Conservation (phyloP, 208 protist species). For the Histomonas meleagridis region DNA sequence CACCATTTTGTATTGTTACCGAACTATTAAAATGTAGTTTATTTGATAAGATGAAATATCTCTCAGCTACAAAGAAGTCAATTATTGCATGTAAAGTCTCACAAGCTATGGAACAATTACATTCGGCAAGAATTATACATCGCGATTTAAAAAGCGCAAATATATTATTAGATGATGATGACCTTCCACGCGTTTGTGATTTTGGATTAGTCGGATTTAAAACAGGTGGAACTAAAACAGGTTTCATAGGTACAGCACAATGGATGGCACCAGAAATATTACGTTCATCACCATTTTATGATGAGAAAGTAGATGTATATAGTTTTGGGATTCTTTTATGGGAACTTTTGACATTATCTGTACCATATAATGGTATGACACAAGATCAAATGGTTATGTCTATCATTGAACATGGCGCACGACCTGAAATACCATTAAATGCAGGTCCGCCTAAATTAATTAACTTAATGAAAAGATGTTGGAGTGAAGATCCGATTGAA, state of each 20-base stretch:
- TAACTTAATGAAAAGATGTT: neutral
- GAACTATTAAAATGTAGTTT: neutral
- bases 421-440: neutral
- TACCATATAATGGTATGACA: slow-evolving; percentile 39
- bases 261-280: slow-evolving; percentile 25
- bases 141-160: slow-evolving; percentile 54
- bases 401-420: neutral
- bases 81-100: slow-evolving; percentile 43
- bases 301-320: slow-evolving; percentile 48
- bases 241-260: neutral
- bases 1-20: neutral
- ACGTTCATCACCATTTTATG: slow-evolving; percentile 36
- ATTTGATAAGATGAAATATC: neutral
- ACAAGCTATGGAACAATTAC: slow-evolving; percentile 51
- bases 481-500: neutral
- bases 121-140: slow-evolving; percentile 49
- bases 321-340: slow-evolving; percentile 52
- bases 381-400: neutral
- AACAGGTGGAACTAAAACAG: neutral
- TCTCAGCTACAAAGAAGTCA: neutral
- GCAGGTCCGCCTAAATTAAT: neutral
- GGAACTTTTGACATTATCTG: slow-evolving; percentile 48
- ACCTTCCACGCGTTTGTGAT: neutral
- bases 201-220: slow-evolving; percentile 19
- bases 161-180: slow-evolving; percentile 42